phyloP scores from a whole-genome alignment of 176 grass and related monocot genomes.

The Juncus inflexus region DNA sequence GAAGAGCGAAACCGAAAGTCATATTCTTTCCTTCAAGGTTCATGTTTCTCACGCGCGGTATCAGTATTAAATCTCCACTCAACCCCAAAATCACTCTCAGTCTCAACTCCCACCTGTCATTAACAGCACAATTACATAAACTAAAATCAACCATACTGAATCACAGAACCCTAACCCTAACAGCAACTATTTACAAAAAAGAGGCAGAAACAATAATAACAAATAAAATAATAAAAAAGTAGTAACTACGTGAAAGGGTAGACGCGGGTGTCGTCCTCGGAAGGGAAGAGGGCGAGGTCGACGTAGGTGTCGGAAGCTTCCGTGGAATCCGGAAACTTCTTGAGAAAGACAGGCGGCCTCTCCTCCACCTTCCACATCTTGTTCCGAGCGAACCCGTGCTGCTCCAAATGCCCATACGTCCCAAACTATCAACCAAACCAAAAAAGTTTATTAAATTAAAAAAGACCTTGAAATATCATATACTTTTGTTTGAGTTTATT shows the following conservation, averaged over 20 bases:
- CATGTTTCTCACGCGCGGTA: slow-evolving; percentile 31
- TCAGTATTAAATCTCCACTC: slow-evolving; percentile 21
- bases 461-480: too few species aligned
- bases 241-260: slow-evolving; percentile 79
- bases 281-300: slow-evolving; percentile 72
- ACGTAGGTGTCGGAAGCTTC: slow-evolving; percentile 60
- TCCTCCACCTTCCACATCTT: slow-evolving; percentile 63
- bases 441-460: too few species aligned
- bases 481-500: too few species aligned
- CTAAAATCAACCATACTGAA: slow-evolving; percentile 12
- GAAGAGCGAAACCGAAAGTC: slow-evolving; percentile 25
- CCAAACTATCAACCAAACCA: slow-evolving; percentile 60
- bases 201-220: too few species aligned
- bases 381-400: slow-evolving; percentile 85
- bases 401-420: slow-evolving; percentile 73
- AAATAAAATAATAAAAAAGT: too few species aligned
- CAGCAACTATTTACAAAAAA: neutral
- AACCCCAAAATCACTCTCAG: slow-evolving; percentile 24
- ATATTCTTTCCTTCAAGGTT: slow-evolving; percentile 21
- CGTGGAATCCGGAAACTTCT: slow-evolving; percentile 44
- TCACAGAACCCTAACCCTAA: neutral
- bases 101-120: slow-evolving; percentile 31
- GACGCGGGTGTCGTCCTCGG: slow-evolving; percentile 63
- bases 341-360: slow-evolving; percentile 47
- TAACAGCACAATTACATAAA: slow-evolving; percentile 1